These are phyloP conservation scores for Colletotrichum falcatum DNA, from an alignment of 2,329 filamentous ascomycete species.

Conservation along the genomic window DNA sequence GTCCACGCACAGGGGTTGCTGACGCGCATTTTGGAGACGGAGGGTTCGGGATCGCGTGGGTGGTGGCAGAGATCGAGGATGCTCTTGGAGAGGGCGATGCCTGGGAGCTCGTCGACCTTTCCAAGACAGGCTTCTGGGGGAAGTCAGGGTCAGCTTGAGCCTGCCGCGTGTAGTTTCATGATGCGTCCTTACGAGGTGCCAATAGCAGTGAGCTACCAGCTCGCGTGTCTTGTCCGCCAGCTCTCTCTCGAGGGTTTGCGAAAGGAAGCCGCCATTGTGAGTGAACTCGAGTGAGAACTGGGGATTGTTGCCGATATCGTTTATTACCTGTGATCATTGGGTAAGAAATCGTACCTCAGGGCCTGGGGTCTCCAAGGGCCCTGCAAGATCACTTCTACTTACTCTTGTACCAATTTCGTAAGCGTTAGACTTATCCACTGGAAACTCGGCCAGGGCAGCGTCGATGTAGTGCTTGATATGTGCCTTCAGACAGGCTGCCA, in stretches of 20 bases:
- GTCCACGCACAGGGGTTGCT: background rate
- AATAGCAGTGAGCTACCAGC: slow-evolving; percentile 8
- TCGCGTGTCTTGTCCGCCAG: slow-evolving; percentile 13
- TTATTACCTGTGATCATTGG: slow-evolving; percentile 11
- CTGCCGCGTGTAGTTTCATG: background rate
- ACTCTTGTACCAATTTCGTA: slow-evolving; percentile 50
- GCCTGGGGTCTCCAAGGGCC: background rate
- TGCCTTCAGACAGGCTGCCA: slow-evolving; percentile 46
- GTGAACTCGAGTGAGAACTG: slow-evolving; percentile 17
- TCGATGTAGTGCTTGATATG: slow-evolving; percentile 52
- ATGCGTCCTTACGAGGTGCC: slow-evolving; percentile 6
- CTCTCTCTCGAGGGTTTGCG: slow-evolving; percentile 8
- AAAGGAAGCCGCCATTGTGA: slow-evolving; percentile 19
- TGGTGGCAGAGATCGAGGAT: background rate
- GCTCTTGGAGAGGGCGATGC: background rate
- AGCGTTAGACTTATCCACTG: slow-evolving; percentile 43
- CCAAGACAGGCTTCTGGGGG: background rate
- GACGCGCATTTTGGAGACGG: background rate
- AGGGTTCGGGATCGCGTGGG: background rate
- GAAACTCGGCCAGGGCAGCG: slow-evolving; percentile 44
- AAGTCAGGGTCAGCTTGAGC: slow-evolving; percentile 7
- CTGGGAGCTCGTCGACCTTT: background rate
- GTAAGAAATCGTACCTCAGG: slow-evolving; percentile 1
- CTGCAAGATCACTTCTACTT: slow-evolving; percentile 26
- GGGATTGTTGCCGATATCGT: background rate